Evolutionary conservation across 2,329 filamentous ascomycete species (phyloP).

Genomic region (Berkeleyomyces basicola): DNA sequence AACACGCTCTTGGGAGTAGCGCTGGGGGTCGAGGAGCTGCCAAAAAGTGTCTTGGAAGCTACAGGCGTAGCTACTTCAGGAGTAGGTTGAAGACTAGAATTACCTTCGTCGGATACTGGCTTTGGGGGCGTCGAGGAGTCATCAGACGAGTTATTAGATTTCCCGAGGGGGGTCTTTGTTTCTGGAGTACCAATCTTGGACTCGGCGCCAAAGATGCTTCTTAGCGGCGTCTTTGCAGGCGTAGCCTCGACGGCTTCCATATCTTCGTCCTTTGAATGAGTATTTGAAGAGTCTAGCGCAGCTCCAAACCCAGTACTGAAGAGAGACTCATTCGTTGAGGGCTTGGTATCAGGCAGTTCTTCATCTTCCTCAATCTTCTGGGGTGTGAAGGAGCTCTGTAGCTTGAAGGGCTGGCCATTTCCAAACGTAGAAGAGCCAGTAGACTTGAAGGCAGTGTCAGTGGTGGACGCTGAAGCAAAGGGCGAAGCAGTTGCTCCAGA

Average conservation of each 20-base stretch:
- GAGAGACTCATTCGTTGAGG: constrained; percentile 25
- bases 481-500: constrained; percentile 13
- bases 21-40: neutral
- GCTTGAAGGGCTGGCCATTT: constrained; percentile 39
- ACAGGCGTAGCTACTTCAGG: neutral
- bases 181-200: constrained; percentile 4
- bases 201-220: constrained; percentile 19
- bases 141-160: neutral
- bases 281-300: constrained; percentile 31
- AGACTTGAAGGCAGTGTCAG: constrained; percentile 22
- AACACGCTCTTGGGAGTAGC: neutral
- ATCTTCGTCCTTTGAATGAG: constrained; percentile 31
- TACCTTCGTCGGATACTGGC: neutral
- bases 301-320: constrained; percentile 47
- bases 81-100: neutral
- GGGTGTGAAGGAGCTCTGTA: constrained; percentile 50
- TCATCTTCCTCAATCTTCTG: constrained; percentile 46
- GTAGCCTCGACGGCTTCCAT: constrained; percentile 29
- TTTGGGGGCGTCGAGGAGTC: neutral
- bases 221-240: constrained; percentile 23
- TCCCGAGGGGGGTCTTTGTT: neutral
- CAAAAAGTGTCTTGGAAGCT: neutral
- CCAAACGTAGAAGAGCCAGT: constrained; percentile 24
- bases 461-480: constrained; percentile 16
- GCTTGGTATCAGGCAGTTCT: constrained; percentile 24